Evolutionary conservation across 1,139 yeast species (phyloP).

Genomic region (Kodamaea fungicola): DNA sequence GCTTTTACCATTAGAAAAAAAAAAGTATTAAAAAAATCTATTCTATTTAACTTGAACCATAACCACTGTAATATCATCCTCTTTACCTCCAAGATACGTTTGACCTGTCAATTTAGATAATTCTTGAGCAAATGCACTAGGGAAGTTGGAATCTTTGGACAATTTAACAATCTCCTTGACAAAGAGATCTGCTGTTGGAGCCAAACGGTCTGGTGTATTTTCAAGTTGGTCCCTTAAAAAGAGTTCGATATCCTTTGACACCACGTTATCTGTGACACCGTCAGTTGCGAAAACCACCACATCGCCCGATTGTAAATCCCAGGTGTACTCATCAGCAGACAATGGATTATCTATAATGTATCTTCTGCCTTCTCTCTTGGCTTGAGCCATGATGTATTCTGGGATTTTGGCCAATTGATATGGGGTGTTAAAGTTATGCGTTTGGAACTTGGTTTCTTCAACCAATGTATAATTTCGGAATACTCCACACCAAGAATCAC

Average conservation of each 20-base stretch:
- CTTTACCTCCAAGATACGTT: constrained; percentile 84
- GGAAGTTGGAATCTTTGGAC: constrained; percentile 69
- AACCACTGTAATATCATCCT: constrained; percentile 87
- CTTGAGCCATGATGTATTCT: constrained; percentile 49
- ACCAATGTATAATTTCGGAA: constrained; percentile 65
- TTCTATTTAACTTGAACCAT: constrained; percentile 53
- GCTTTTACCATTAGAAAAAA: constrained; percentile 3
- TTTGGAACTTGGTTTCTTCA: constrained; percentile 71
- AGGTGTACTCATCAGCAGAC: constrained; percentile 48
- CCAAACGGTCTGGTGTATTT: constrained; percentile 15
- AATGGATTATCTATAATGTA: constrained; percentile 56
- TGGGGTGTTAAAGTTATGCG: constrained; percentile 89
- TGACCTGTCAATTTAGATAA: constrained; percentile 66
- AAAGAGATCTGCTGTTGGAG: constrained; percentile 50
- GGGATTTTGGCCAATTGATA: constrained; percentile 89
- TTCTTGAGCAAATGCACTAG: constrained; percentile 87
- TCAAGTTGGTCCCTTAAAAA: constrained; percentile 47
- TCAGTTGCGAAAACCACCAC: constrained; percentile 85
- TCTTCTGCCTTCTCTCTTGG: constrained; percentile 54
- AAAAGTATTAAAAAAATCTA: background rate
- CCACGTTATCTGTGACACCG: constrained; percentile 87
- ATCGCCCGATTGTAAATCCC: constrained; percentile 63
- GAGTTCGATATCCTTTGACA: constrained; percentile 66
- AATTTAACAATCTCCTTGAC: constrained; percentile 67
- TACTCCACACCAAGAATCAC: constrained; percentile 94